Evolutionary conservation across 2,329 filamentous ascomycete species (phyloP).

Genomic region (Talaromyces sp.): DNA sequence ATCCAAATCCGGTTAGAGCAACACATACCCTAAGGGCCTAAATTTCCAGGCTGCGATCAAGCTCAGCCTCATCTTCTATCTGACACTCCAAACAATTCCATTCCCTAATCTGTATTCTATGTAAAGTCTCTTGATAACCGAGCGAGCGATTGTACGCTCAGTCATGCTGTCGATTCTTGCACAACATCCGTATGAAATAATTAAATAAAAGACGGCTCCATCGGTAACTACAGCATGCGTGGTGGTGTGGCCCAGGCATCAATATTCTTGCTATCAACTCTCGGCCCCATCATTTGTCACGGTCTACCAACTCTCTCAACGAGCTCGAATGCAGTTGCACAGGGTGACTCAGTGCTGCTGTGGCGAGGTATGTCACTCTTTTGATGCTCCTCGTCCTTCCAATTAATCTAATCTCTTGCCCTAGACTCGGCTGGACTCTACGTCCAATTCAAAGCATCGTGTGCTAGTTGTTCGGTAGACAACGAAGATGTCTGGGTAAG

Average conservation of each 20-base stretch:
- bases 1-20: no score
- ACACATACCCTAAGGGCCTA: no score
- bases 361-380: constrained; percentile 15
- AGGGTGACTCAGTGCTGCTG: constrained; percentile 13
- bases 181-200: constrained; percentile 5
- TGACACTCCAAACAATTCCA: background rate
- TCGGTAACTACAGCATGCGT: constrained; percentile 14
- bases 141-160: background rate
- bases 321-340: constrained; percentile 12
- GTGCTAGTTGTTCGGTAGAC: constrained; percentile 18
- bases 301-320: constrained; percentile 15
- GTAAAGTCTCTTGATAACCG: background rate
- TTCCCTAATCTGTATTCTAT: background rate
- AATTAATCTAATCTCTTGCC: constrained; percentile 2
- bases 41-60: no score
- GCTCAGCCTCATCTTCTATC: no score
- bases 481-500: constrained; percentile 17
- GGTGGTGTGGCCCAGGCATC: constrained; percentile 17
- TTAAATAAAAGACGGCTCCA: background rate
- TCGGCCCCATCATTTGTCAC: constrained; percentile 11
- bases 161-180: constrained; percentile 12
- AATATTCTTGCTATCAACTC: constrained; percentile 12
- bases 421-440: constrained; percentile 20
- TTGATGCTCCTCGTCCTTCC: constrained; percentile 16
- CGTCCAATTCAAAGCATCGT: constrained; percentile 22